phyloP scores from a whole-genome alignment of 2,329 filamentous ascomycete genomes.

The Alternaria sp. region DNA sequence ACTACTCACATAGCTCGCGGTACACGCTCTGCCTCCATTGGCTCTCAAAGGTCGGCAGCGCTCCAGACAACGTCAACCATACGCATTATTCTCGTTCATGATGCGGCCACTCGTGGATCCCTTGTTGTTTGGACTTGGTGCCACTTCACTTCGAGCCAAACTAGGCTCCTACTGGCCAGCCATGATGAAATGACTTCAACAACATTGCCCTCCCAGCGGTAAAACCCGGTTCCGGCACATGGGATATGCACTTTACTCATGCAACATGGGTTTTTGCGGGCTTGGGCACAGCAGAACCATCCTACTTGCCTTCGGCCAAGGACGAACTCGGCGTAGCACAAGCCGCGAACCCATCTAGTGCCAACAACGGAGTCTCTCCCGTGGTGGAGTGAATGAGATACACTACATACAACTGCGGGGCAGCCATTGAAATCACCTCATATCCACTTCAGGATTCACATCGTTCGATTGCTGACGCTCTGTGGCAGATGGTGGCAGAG shows the following conservation, averaged over 20 bases:
- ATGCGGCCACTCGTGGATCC: slow-evolving; percentile 26
- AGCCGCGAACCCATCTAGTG: slow-evolving; percentile 21
- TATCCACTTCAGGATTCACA: slow-evolving; percentile 16
- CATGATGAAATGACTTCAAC: slow-evolving; percentile 45
- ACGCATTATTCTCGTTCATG: slow-evolving; percentile 27
- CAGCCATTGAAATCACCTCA: slow-evolving; percentile 23
- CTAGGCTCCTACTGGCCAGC: slow-evolving; percentile 35
- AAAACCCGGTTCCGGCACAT: slow-evolving; percentile 29
- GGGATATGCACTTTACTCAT: slow-evolving; percentile 21
- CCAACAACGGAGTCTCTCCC: slow-evolving; percentile 21
- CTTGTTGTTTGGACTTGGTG: slow-evolving; percentile 32
- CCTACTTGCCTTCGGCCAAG: slow-evolving; percentile 24
- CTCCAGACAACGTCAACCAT: slow-evolving; percentile 36
- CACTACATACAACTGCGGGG: slow-evolving; percentile 22
- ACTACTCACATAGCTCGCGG: slow-evolving; percentile 18
- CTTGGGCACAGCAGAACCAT: slow-evolving; percentile 25
- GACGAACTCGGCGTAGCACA: slow-evolving; percentile 27
- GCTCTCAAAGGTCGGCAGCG: slow-evolving; percentile 25
- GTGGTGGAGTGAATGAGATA: slow-evolving; percentile 14
- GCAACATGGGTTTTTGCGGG: slow-evolving; percentile 34
- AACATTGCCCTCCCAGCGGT: slow-evolving; percentile 14
- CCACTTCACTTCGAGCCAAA: slow-evolving; percentile 20
- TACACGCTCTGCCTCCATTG: slow-evolving; percentile 30
- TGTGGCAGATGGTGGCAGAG: neutral
- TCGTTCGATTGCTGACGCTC: slow-evolving; percentile 4